phyloP scores from a whole-genome alignment of 345 rosid species.

The Moringa oleifera region DNA sequence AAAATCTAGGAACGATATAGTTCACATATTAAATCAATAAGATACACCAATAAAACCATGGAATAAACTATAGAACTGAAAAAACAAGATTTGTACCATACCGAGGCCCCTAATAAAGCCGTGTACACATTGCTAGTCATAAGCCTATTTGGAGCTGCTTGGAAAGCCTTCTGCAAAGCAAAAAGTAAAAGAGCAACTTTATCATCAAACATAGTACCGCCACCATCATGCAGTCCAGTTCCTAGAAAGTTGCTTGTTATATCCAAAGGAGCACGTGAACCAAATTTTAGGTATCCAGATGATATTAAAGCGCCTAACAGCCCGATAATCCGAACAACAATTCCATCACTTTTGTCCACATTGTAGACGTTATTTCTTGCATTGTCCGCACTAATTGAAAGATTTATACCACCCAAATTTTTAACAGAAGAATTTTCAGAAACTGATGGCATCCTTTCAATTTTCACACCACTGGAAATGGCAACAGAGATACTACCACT shows the following conservation, averaged over 20 bases:
- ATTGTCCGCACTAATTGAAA: conserved; percentile 88
- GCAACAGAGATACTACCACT: conserved; percentile 27
- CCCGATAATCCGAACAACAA: conserved; percentile 84
- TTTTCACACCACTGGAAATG: conserved; percentile 30
- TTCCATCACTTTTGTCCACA: conserved; percentile 81
- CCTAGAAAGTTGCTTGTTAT: conserved; percentile 53
- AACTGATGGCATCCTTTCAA: conserved; percentile 56
- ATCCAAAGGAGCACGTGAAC: conserved; percentile 50
- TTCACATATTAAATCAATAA: neutral
- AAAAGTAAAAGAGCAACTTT: conserved; percentile 86
- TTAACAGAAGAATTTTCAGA: conserved; percentile 49
- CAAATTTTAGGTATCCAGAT: conserved; percentile 70
- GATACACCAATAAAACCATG: neutral
- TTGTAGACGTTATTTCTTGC: conserved; percentile 95
- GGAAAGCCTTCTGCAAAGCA: conserved; percentile 91
- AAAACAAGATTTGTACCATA: conserved; percentile 27
- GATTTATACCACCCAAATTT: conserved; percentile 91
- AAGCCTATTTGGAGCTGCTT: conserved; percentile 89
- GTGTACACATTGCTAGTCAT: conserved; percentile 79
- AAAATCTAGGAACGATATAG: neutral
- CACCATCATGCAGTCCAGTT: conserved; percentile 63
- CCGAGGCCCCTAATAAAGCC: conserved; percentile 96
- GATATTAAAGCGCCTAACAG: conserved; percentile 80
- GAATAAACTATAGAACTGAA: neutral
- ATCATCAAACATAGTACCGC: conserved; percentile 90